Base-by-base conservation (phyloP, 2,329 filamentous ascomycete species). In the Fusarium tjaetaba region DNA sequence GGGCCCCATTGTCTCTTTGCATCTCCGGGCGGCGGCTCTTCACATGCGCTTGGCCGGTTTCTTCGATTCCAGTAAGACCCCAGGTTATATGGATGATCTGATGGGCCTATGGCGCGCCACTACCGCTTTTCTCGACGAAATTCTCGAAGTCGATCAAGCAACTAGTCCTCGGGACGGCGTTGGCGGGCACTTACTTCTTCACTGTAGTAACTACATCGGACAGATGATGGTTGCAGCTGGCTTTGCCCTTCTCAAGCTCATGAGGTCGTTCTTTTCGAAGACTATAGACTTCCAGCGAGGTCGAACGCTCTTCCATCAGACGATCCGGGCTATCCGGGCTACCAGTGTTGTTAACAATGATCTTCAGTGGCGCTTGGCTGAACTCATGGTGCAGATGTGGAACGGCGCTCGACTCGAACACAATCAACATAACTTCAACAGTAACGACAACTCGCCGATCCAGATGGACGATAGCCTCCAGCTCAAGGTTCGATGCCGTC, bases 311-410 rank as follows among this genome's bases (percentile, higher is more conserved):
- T 95, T 96, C 78, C 88, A 93, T 73, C 87, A 88, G 49, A 92
- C 93, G 4, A 91, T 96, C 59, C 86, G 87, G 49, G 90, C 90
- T 9, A 91, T 96, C 55, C 88, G 93, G 39, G 88, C 89, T 58
- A 93, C 93, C 53, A 94, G 92, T 73, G 91, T 95, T 24, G 88
- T 91, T 48, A 89, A 91, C 69, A 96, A 96, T 77, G 94, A 96
- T 78, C 86, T 96, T 16, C 91, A 94, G 61, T 94, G 93, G 86
- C 89, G 94, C 38, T 86, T 96, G 68, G 93, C 93, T 5, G 94
- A 96, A 83, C 88, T 96, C n/a, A 92, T 96, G 86, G 93, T 94
- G 11, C 94, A 96, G 82, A 92, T 96, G 81, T 96, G 93, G 93
- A 94, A 94, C 76, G 92, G 89, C 4, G 88, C 88, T n/a, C 85